Evolutionary conservation across 2,329 filamentous ascomycete species (phyloP).

Genomic region (Ceratocystis lukuohia): DNA sequence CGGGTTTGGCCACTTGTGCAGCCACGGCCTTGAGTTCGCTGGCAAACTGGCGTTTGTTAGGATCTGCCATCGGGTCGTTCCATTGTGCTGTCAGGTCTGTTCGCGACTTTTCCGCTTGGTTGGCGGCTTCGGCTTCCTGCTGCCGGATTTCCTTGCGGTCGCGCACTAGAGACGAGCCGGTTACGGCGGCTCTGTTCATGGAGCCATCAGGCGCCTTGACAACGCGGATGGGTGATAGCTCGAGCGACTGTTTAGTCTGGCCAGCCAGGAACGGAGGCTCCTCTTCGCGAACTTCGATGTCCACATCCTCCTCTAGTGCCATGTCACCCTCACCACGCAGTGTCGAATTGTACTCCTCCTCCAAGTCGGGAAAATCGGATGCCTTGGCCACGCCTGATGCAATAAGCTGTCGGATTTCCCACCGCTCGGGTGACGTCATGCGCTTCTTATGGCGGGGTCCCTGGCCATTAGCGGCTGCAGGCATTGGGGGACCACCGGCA

Average conservation of each 20-base stretch:
- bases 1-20: conserved; percentile 45
- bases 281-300: conserved; percentile 92
- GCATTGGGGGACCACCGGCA: conserved; percentile 25
- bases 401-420: conserved; percentile 95
- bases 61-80: conserved; percentile 90
- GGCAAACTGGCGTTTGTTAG: conserved; percentile 77
- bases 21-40: conserved; percentile 59
- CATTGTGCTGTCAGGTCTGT: conserved; percentile 82
- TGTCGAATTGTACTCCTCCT: conserved; percentile 85
- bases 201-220: conserved; percentile 98
- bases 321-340: conserved; percentile 75
- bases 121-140: conserved; percentile 66
- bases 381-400: conserved; percentile 88
- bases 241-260: conserved; percentile 90
- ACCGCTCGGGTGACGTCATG: conserved; percentile 90
- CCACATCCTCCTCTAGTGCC: conserved; percentile 89
- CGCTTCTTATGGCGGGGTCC: conserved; percentile 63
- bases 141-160: conserved; percentile 81
- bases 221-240: conserved; percentile 87
- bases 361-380: conserved; percentile 84
- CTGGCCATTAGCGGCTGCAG: conserved; percentile 17
- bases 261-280: conserved; percentile 92
- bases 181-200: conserved; percentile 90
- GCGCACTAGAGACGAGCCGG: conserved; percentile 74
- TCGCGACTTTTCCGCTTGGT: conserved; percentile 55